Percentiles rank a stretch among this genome's conserved stretches.
Evolutionary conservation across 108 stramenopile genomes (phyloP).

Genomic region (Fistulifera solaris): DNA sequence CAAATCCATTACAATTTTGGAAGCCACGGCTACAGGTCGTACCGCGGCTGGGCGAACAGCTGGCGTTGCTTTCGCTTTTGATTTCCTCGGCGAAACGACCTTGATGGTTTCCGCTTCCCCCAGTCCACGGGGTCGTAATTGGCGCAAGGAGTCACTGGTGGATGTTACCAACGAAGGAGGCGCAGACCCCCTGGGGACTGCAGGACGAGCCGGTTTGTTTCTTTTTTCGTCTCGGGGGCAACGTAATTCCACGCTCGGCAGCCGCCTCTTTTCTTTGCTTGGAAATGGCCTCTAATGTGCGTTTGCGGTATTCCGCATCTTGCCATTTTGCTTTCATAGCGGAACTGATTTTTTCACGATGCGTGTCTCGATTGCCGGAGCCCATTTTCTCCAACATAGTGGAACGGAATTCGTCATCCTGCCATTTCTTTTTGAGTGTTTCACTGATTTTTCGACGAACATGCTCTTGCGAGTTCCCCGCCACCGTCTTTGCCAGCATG

Average conservation of each 20-base stretch:
- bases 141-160: background rate
- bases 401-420: constrained; percentile 67
- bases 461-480: constrained; percentile 11
- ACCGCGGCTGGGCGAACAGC: background rate
- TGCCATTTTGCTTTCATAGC: constrained; percentile 82
- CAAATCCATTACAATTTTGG: too few species aligned
- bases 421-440: constrained; percentile 68
- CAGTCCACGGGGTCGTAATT: background rate
- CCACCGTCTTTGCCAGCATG: constrained; percentile 39
- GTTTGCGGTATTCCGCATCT: constrained; percentile 62
- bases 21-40: too few species aligned
- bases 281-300: constrained; percentile 49
- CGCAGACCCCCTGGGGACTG: background rate
- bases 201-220: constrained; percentile 1
- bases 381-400: constrained; percentile 62
- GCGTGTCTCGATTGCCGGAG: constrained; percentile 19
- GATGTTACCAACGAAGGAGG: background rate
- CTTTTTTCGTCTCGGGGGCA: constrained; percentile 10
- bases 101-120: background rate
- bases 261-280: constrained; percentile 15
- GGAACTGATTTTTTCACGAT: constrained; percentile 62
- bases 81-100: constrained; percentile 3
- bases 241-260: constrained; percentile 12
- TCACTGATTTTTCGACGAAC: constrained; percentile 44
- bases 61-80: constrained; percentile 4